Conservation (phyloP, 2,329 filamentous ascomycete species). For the Talaromyces islandicus region DNA sequence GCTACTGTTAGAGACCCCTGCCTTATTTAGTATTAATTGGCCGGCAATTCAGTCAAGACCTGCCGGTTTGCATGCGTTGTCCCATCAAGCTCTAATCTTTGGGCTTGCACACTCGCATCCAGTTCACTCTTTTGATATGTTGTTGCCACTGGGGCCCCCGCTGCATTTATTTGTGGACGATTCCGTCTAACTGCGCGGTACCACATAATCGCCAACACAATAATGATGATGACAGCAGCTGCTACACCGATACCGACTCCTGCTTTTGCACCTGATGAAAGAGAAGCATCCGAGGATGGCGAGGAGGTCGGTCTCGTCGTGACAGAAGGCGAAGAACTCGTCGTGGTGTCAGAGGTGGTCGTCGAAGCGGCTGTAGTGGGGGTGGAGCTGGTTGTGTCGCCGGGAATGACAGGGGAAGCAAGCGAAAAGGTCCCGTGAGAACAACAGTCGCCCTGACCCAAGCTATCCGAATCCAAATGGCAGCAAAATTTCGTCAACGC, state of each 20-base stretch:
- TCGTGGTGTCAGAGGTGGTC: background rate
- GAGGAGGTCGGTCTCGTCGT: background rate
- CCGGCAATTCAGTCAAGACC: conserved; percentile 13
- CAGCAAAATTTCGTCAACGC: conserved; percentile 6
- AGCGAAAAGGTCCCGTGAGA: conserved; percentile 1
- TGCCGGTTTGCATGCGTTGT: background rate
- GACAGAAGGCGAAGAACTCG: background rate
- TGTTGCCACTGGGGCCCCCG: background rate
- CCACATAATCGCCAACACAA: background rate
- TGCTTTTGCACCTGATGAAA: background rate
- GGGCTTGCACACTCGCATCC: background rate
- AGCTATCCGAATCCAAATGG: background rate
- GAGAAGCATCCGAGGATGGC: background rate
- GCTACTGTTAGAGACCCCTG: no score
- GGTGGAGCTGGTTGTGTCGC: background rate
- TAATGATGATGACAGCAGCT: background rate
- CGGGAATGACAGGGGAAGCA: background rate
- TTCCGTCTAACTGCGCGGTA: background rate
- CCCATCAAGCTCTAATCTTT: background rate
- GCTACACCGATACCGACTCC: background rate
- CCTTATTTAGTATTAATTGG: background rate
- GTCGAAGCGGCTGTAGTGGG: background rate
- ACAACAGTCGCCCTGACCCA: background rate
- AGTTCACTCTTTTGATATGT: background rate
- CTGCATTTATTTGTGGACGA: background rate